Base-by-base conservation (phyloP, 1,284 basidiomycete species). In the Marasmius oreades region DNA sequence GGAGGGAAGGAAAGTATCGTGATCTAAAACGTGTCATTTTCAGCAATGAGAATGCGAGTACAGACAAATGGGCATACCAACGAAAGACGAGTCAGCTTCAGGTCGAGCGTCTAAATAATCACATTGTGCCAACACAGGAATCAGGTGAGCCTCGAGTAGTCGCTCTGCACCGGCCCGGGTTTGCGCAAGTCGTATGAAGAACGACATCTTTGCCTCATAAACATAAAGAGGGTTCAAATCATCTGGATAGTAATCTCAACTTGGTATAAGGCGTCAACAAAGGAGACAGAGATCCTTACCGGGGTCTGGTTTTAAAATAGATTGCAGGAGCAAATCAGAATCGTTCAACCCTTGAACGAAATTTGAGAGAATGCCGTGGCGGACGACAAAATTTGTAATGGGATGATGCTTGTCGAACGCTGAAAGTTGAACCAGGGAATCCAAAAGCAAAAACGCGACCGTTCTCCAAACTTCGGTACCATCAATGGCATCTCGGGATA, bases 381-480 rank as follows among this genome's bases (percentile, higher is more conserved):
- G 82, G 22, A 80, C 79, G 26, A 98, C 73, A 1, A 88, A 76
- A 3, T 77, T 70, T 37, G 91, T 69, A 5, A 90, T 73, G 5
- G 74, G 63, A 53, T 85, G 78, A 20, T 82, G 81, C 66, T 81
- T 85, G 63, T 92, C 88, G 55, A 75, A 68, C 12, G 80, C 81
- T 24, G 84, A 88, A 1, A 92, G 68, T 60, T 88, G 75, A 55
- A 88, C 78, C 10, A 95, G 75, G 11, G 89, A 82, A 68, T 95
- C 91, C 51, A 96, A 76, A 5, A 93, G 77, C 73, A 93, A 90
- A 67, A 95, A 96, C 18, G 92, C 90, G 26, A 95, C 86, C 18
- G 95, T 96, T 74, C 95, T 93, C 95, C 95, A 98, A 0, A 98
- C 92, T 68, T 98, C 95, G 28, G 90, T 86, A 10, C 94, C 95